Evolutionary conservation across 805 yeast species (phyloP), one percentile per base, ranked within the genome.

Genomic region (Limtongia smithiae): DNA sequence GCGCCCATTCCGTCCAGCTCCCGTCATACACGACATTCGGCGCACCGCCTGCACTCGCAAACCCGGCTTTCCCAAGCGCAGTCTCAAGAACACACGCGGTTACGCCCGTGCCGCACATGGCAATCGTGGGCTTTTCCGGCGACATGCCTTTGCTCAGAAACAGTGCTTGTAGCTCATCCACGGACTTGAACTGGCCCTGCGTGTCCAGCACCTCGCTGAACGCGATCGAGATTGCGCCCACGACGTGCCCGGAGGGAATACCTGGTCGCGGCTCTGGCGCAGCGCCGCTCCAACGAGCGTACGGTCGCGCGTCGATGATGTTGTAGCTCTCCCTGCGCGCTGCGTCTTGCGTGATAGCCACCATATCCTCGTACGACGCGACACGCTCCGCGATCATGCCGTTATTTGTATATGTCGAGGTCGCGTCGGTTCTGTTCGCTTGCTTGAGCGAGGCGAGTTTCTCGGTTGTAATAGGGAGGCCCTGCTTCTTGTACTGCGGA

Each of bases 101-200:
- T 41, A 93, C 97, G 39, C 97, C 98, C 0, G 97, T 83, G 25
- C 97, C 98, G 65, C 98, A 93, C 86, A 86, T 80, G 34, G 84
- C 85, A 42, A 93, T 80, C 17, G 85, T 80, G 11, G 87, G 90
- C 61, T 83, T 82, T 3, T 65, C 62, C 50, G 71, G 71, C 28
- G 59, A 61, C 9, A 70, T 60, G 2, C 70, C 69, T 35, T 75
- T 65, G 36, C 68, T 69, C 7, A 71, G 62, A 57, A 89, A 76
- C 9, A 80, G 65, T 14, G 68, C 62, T 5, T 64, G 50, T 33
- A 91, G 62, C 37, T 76, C 79, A 9, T 65, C 70, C 7, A 70
- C 62, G 2, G 76, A 60, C 60, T 74, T 75, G 70, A 76, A 84
- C 50, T 70, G 49, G 68, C 78, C 57, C 60, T 68, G 67, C 4